phyloP scores from a whole-genome alignment of 257 asterid species.

The Solanum chaucha region DNA sequence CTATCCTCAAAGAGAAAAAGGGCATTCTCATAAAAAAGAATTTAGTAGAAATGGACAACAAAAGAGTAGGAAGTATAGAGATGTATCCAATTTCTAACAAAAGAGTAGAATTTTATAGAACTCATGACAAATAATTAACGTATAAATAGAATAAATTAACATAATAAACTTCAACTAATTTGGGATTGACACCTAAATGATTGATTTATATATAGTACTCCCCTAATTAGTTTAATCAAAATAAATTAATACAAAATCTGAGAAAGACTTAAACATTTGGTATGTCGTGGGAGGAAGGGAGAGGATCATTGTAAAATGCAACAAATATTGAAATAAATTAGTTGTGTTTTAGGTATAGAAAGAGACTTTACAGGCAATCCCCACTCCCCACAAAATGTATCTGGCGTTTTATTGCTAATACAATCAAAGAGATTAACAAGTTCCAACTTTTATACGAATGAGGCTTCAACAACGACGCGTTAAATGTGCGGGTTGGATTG shows the following conservation, averaged over 20 bases:
- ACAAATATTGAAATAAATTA: not conserved
- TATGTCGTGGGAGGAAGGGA: not conserved
- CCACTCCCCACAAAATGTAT: not conserved
- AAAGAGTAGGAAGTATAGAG: not conserved
- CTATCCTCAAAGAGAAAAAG: not conserved
- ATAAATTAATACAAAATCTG: not conserved
- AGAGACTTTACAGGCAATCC: not conserved
- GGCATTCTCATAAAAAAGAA: not conserved
- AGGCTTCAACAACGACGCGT: too few species aligned
- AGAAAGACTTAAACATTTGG: not conserved
- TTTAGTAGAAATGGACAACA: not conserved
- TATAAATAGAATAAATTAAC: not conserved
- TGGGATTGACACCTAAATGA: not conserved
- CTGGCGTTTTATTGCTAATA: not conserved
- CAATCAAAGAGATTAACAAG: not conserved
- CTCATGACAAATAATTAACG: not conserved
- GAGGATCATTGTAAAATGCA: not conserved
- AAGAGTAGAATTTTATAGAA: not conserved
- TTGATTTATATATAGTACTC: not conserved
- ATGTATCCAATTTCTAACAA: not conserved
- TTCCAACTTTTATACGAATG: not conserved
- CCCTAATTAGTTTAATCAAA: not conserved
- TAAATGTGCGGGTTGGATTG: not conserved
- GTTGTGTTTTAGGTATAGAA: not conserved
- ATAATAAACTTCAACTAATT: not conserved